Evolutionary conservation across 176 grass and related monocot genomes (phyloP).

Genomic region (Saccharum officinarum): DNA sequence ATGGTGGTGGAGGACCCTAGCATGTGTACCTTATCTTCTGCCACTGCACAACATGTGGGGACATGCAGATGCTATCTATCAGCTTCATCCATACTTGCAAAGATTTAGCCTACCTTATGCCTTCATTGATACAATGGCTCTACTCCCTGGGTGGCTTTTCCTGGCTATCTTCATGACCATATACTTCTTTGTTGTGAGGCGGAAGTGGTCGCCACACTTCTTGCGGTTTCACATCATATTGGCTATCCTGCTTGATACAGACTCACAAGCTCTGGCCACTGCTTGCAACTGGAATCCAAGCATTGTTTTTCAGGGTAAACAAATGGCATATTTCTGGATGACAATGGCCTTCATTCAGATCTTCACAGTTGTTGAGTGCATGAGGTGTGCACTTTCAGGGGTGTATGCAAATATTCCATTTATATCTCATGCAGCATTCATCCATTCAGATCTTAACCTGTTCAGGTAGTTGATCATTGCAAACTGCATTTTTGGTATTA

Average conservation of each 20-base stretch:
- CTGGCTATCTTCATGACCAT: constrained; percentile 62
- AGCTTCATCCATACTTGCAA: constrained; percentile 71
- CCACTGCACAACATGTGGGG: constrained; percentile 89
- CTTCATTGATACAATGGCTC: constrained; percentile 77
- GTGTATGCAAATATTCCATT: constrained; percentile 73
- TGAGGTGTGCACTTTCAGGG: constrained; percentile 67
- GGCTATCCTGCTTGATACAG: constrained; percentile 79
- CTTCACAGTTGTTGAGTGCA: constrained; percentile 82
- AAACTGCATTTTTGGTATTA: constrained; percentile 18
- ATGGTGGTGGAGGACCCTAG: constrained; percentile 88
- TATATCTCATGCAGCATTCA: constrained; percentile 72
- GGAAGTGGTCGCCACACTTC: constrained; percentile 82
- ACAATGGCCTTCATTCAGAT: constrained; percentile 75
- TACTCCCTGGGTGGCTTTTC: constrained; percentile 75
- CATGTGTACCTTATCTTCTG: constrained; percentile 75
- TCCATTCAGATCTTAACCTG: constrained; percentile 82
- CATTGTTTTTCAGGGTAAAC: constrained; percentile 56
- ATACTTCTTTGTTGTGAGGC: constrained; percentile 77
- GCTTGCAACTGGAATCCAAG: constrained; percentile 79
- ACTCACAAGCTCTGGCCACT: constrained; percentile 60
- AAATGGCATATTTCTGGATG: constrained; percentile 74
- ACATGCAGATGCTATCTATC: constrained; percentile 72
- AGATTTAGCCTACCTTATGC: constrained; percentile 58
- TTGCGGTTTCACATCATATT: constrained; percentile 82
- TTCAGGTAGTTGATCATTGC: constrained; percentile 51